Evolutionary conservation across 805 yeast species (phyloP), one percentile per base, ranked within the genome.

Genomic region (Citeromyces nyonsensis): DNA sequence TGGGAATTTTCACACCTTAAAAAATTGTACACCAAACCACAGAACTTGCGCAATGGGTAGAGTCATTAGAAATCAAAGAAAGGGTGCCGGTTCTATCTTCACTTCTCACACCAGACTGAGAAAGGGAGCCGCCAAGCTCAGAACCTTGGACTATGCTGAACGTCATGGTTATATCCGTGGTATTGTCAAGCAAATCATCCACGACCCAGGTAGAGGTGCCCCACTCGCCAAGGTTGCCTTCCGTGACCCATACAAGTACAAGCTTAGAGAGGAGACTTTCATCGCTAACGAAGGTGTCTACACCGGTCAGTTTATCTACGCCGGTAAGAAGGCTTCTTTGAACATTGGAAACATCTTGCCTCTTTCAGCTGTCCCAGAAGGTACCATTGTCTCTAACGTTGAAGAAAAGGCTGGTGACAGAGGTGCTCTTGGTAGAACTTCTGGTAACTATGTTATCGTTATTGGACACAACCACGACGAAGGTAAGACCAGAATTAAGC

Each of bases 41-140:
- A 28, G 14, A 13, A 18, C 22, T 30, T 26, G 31, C 13, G n/a
- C 12, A 25, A 44, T 33, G 75, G 95, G 95, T 82, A 84, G 97
- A 80, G 99, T 91, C 72, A 91, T 91, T 76, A 94, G 98, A 75
- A 91, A 91, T 80, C 99, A 91, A 80, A 86, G 99, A 85, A 91
- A 91, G 76, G 97, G 97, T 81, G 95, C 95, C 69, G 97, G 98
- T 64, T 88, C 97, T 59, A 85, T 91, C 78, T 91, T 91, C 85
- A 80, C 94, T 64, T 78, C 98, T 59, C 94, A 88, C 91, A 88
- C 97, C 77, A 88, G 97, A 73, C 83, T 91, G 69, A 85, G 98
- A 82, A 83, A 91, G 73, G 98, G 98, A 67, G 97, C 98, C 64
- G 98, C 98, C 63, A 88, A 88, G 83, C 79, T 88, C 66, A 84